Percentiles rank a stretch among this genome's conserved stretches.
These are phyloP conservation scores for Leccinum rimulosum DNA, from an alignment of 768 basidiomycete species.

Conservation along the genomic window DNA sequence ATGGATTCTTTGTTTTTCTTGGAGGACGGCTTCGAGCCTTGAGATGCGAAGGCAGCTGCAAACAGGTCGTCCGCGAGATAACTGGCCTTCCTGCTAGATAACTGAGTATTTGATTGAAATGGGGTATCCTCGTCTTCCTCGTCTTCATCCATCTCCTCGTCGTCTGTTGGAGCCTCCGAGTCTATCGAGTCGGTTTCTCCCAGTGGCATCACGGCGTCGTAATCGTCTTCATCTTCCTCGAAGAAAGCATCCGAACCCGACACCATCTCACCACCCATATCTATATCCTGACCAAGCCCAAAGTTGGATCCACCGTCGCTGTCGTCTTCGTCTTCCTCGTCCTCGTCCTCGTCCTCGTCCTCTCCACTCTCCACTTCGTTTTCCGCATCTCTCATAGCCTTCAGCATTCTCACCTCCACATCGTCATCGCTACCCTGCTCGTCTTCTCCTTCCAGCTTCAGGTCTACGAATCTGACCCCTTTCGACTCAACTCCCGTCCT, in stretches of 20 bases:
- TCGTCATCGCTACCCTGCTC: constrained; percentile 25
- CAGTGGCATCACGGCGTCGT: constrained; percentile 7
- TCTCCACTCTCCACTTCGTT: constrained; percentile 20
- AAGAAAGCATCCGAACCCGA: constrained; percentile 15
- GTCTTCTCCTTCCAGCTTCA: constrained; percentile 11
- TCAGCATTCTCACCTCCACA: constrained; percentile 26
- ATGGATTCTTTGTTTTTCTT: constrained; percentile 24
- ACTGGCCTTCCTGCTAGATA: constrained; percentile 36
- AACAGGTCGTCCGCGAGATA: constrained; percentile 71
- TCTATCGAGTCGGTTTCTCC: constrained; percentile 13
- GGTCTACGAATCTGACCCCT: constrained; percentile 12
- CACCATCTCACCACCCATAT: constrained; percentile 4
- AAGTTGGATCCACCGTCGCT: constrained; percentile 11
- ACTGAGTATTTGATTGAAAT: background rate
- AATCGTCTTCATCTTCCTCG: constrained; percentile 17
- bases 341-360: constrained; percentile 21
- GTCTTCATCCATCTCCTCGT: constrained; percentile 20
- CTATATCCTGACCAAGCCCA: constrained; percentile 3
- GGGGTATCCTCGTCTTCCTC: constrained; percentile 8
- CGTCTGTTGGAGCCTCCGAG: constrained; percentile 14
- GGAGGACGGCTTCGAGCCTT: constrained; percentile 10
- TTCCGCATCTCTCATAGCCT: constrained; percentile 30
- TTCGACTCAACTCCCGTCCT: constrained; percentile 14
- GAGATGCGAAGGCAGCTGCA: constrained; percentile 49
- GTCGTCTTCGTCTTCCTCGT: constrained; percentile 1